A percentile compares a stretch with the other conserved stretches of the same genome.
Evolutionary conservation across 2,329 filamentous ascomycete genomes (phyloP).

Genomic region (Clathrospora elynae): DNA sequence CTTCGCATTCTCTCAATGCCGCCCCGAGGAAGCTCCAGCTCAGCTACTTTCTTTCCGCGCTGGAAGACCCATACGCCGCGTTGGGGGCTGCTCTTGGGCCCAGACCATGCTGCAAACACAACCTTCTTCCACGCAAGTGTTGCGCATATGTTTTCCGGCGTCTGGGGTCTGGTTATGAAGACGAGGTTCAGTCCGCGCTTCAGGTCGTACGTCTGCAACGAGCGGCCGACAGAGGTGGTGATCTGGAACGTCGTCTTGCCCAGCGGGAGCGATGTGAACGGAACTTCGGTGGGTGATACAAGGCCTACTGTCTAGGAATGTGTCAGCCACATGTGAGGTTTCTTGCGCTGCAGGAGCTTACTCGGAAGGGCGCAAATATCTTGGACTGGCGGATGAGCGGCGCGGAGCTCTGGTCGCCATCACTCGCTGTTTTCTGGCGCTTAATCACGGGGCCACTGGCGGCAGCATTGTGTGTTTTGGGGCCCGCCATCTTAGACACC

Average conservation of each 20-base stretch:
- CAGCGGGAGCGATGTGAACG: conserved; percentile 85
- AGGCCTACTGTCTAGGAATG: conserved; percentile 78
- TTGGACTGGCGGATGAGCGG: conserved; percentile 62
- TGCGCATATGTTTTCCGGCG: conserved; percentile 82
- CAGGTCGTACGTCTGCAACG: conserved; percentile 94
- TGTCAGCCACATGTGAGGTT: conserved; percentile 11
- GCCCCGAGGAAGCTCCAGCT: conserved; percentile 71
- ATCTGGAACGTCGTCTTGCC: conserved; percentile 97
- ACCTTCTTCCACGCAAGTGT: conserved; percentile 85
- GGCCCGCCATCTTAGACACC: conserved; percentile 52
- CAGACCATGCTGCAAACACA: conserved; percentile 89
- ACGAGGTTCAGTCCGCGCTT: conserved; percentile 87
- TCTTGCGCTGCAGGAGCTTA: conserved; percentile 54
- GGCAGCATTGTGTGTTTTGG: conserved; percentile 54
- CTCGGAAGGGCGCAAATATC: conserved; percentile 92
- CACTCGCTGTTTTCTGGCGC: conserved; percentile 54
- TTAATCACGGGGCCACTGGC: conserved; percentile 66
- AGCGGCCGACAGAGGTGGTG: conserved; percentile 89
- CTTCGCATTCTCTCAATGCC: conserved; percentile 73
- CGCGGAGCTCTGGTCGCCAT: conserved; percentile 49
- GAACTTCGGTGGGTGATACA: conserved; percentile 86
- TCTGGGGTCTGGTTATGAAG: conserved; percentile 91
- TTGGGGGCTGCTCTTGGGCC: conserved; percentile 55
- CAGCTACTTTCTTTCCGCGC: conserved; percentile 80
- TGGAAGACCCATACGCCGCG: conserved; percentile 90